Percentiles rank a stretch among this genome's conserved stretches.
Evolutionary conservation across 2,329 filamentous ascomycete species (phyloP).

Genomic region (Pestalotiopsis sp.): DNA sequence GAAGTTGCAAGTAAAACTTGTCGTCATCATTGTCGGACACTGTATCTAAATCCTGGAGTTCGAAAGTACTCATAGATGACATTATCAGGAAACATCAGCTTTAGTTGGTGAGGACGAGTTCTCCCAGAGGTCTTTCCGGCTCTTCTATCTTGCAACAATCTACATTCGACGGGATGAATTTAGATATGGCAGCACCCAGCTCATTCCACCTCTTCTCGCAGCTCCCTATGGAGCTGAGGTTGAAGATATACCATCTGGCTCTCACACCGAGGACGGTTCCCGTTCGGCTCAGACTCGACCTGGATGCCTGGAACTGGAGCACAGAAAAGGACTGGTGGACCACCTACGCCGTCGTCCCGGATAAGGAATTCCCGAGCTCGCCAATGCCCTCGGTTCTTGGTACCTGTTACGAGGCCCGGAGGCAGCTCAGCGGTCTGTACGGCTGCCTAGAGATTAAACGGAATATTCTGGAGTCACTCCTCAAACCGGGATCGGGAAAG

Average conservation of each 20-base stretch:
- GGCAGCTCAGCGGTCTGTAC: neutral
- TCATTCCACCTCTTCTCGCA: conserved; percentile 9
- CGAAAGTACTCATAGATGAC: no score
- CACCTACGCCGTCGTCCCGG: neutral
- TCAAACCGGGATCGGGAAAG: neutral
- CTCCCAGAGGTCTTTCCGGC: no score
- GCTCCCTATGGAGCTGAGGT: conserved; percentile 8
- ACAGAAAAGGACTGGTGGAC: conserved; percentile 12
- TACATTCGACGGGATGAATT: no score
- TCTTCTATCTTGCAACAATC: no score
- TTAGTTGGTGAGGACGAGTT: no score
- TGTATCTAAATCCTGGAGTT: no score
- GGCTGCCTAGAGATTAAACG: neutral
- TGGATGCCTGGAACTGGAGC: conserved; percentile 12
- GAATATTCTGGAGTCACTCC: neutral
- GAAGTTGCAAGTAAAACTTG: no score
- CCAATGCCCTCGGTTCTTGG: neutral
- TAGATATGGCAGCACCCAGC: neutral
- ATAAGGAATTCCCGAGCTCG: neutral
- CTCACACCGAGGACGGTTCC: conserved; percentile 10
- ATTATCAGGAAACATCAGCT: no score
- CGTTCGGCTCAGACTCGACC: conserved; percentile 10
- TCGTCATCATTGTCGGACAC: no score
- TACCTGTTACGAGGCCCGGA: conserved; percentile 7
- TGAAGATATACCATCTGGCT: conserved; percentile 12